Evolutionary conservation across 176 grass and related monocot species (phyloP).

Genomic region (Ensete glaucum): DNA sequence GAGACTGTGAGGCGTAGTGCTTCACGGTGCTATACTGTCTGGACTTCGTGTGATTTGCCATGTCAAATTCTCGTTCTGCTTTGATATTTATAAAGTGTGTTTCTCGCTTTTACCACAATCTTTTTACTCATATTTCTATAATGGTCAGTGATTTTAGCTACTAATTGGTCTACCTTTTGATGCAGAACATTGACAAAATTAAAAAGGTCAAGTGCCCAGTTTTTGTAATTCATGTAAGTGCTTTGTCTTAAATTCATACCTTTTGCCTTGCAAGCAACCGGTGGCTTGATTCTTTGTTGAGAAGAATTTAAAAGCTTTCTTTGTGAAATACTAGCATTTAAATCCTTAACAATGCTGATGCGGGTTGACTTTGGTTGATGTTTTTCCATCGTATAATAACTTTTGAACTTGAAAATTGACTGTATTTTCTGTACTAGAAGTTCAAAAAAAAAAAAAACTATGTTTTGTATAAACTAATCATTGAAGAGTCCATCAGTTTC

Average conservation of each 20-base stretch:
- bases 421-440: neutral
- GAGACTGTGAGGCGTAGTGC: constrained; percentile 82
- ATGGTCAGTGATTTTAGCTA: neutral
- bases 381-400: neutral
- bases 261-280: neutral
- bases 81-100: constrained; percentile 98
- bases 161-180: constrained; percentile 1
- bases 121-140: neutral
- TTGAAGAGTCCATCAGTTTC: neutral
- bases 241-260: constrained; percentile 11
- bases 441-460: neutral
- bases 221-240: constrained; percentile 96
- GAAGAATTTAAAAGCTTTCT: neutral
- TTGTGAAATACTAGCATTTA: neutral
- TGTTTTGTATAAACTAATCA: neutral
- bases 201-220: constrained; percentile 96
- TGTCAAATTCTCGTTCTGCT: constrained; percentile 90
- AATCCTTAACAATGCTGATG: neutral
- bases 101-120: neutral
- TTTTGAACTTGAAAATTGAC: neutral
- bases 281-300: neutral
- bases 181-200: constrained; percentile 98
- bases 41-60: constrained; percentile 91
- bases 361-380: neutral
- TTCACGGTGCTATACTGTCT: constrained; percentile 94